A percentile compares a stretch with the other conserved stretches of the same genome.
phyloP scores from a whole-genome alignment of 1,139 yeast genomes.

The Saccharomyces hybrid region DNA sequence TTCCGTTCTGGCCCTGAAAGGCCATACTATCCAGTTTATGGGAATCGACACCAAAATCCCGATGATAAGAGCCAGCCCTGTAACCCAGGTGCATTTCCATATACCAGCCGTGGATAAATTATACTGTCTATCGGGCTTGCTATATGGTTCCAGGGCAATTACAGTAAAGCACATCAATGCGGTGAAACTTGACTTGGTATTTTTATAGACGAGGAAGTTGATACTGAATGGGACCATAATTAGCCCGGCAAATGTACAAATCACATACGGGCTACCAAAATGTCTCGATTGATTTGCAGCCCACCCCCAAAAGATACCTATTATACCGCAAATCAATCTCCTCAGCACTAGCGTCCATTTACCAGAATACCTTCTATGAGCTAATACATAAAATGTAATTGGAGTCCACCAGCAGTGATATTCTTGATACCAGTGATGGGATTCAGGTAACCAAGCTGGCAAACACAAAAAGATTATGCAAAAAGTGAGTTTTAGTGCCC shows the following conservation, averaged over 20 bases:
- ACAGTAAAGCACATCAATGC: constrained; percentile 38
- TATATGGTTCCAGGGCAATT: constrained; percentile 32
- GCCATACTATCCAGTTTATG: constrained; percentile 44
- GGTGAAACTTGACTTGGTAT: constrained; percentile 39
- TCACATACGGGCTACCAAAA: constrained; percentile 35
- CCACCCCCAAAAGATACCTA: constrained; percentile 44
- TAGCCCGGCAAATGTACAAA: constrained; percentile 37
- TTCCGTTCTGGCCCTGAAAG: constrained; percentile 41
- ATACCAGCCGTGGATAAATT: constrained; percentile 20
- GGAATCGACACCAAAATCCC: constrained; percentile 36
- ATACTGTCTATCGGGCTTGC: constrained; percentile 10
- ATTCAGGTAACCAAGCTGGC: constrained; percentile 38
- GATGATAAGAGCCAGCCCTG: constrained; percentile 36
- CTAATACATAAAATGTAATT: constrained; percentile 33
- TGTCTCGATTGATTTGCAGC: constrained; percentile 37
- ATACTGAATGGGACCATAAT: constrained; percentile 33
- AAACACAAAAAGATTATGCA: constrained; percentile 35
- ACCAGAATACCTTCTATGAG: constrained; percentile 42
- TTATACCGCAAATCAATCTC: constrained; percentile 33
- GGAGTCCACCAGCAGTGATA: constrained; percentile 42
- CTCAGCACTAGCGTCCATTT: constrained; percentile 32
- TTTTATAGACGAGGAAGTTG: constrained; percentile 31
- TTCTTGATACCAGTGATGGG: constrained; percentile 37
- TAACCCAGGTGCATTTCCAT: constrained; percentile 38
- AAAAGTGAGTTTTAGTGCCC: constrained; percentile 38